These are phyloP conservation scores for Nakazawaea holstii DNA, from an alignment of 805 yeast species.

Conservation along the genomic window DNA sequence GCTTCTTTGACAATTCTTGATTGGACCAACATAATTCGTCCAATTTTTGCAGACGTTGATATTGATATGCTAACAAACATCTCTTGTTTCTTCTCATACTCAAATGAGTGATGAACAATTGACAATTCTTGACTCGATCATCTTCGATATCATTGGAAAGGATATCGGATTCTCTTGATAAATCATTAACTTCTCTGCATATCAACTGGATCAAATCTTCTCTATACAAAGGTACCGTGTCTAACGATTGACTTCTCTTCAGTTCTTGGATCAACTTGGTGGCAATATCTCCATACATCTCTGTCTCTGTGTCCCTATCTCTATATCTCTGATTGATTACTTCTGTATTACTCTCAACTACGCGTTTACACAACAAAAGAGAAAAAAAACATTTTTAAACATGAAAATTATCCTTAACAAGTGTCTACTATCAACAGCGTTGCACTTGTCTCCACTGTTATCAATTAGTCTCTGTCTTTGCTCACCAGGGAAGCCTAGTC, in stretches of 20 bases:
- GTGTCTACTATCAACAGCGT: too few species aligned
- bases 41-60: conserved; percentile 60
- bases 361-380: too few species aligned
- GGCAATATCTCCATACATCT: conserved; percentile 88
- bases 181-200: conserved; percentile 63
- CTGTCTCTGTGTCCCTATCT: neutral
- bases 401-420: too few species aligned
- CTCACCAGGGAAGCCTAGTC: too few species aligned
- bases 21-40: conserved; percentile 71
- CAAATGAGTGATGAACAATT: conserved; percentile 62
- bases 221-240: conserved; percentile 63
- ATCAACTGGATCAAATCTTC: conserved; percentile 66
- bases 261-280: conserved; percentile 83
- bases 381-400: too few species aligned
- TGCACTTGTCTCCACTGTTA: too few species aligned
- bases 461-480: too few species aligned
- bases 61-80: conserved; percentile 80
- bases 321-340: neutral
- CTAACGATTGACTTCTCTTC: conserved; percentile 65
- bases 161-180: conserved; percentile 51
- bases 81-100: conserved; percentile 87
- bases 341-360: neutral
- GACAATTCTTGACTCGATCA: conserved; percentile 52
- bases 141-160: conserved; percentile 29
- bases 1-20: conserved; percentile 38